Conservation (phyloP, 2,329 filamentous ascomycete species). For the Xylaria sp. region DNA sequence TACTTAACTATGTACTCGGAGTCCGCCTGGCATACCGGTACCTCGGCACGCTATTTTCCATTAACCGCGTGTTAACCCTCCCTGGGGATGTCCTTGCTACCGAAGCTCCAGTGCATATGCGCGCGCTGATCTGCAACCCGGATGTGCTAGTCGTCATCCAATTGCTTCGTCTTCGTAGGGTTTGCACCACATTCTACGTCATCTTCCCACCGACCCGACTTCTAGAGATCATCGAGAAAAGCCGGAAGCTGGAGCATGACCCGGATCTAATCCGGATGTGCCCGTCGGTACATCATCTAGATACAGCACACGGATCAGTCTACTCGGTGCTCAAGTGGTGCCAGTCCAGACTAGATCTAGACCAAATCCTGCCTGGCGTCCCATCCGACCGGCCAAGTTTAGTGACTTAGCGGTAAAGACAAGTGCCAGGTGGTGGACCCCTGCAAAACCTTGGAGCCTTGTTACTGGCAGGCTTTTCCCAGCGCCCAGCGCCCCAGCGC, state of each 20-base stretch:
- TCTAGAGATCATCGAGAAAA: background rate
- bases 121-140: background rate
- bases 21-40: background rate
- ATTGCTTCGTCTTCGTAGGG: constrained; percentile 4
- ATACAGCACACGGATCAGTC: background rate
- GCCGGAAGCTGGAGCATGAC: background rate
- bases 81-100: background rate
- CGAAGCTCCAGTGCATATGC: background rate
- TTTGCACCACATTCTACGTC: constrained; percentile 19
- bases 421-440: constrained; percentile 14
- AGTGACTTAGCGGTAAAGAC: constrained; percentile 16
- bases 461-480: background rate
- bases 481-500: background rate
- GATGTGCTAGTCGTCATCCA: constrained; percentile 4
- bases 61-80: background rate
- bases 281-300: background rate
- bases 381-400: background rate
- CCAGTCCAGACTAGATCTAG: constrained; percentile 14
- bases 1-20: background rate
- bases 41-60: constrained; percentile 13
- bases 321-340: background rate
- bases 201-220: background rate
- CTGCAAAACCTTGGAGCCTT: constrained; percentile 13
- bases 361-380: constrained; percentile 12
- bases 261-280: background rate